Evolutionary conservation across 2,329 filamentous ascomycete species (phyloP), one percentile per base, ranked within the genome.

Genomic region (Fusarium goolgardi): DNA sequence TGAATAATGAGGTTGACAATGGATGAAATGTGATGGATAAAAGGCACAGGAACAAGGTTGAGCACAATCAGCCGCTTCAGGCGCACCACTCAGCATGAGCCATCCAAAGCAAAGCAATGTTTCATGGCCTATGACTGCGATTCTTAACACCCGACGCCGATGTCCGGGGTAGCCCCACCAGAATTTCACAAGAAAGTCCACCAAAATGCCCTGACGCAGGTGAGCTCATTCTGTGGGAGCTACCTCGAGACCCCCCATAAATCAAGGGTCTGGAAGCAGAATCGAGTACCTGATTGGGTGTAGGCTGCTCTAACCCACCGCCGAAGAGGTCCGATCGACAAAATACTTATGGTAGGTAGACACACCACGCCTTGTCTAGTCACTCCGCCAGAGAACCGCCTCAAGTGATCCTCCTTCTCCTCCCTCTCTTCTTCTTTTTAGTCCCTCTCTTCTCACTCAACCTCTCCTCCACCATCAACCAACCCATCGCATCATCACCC

Each of bases 91-190:
- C 66, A 73, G 68, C 65, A 46, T 37, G 29, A 31, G 45, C 20
- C 27, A 29, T 29, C 9, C 27, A 29, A 29, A 29, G 27, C 27
- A 29, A n/a, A 25, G 7, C 34, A 6, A 20, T 41, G 21, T n/a
- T 40, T 40, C 12, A 35, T 27, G 13, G 59, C 59, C 34, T 66
- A 41, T 51, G 46, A 65, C 49, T 66, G 29, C 20, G 55, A 55
- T 61, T 67, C 44, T 60, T 55, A 52, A 59, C 59, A 34, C 15
- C 16, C 35, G 35, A 49, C 69, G 69, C 72, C 72, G 71, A 72
- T 74, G 71, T 74, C 72, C 72, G 72, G 72, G 72, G 72, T 74
- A 74, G 62, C 62, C 59, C 71, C 72, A 72, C 72, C 59, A 60
- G 40, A 45, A 59, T 39, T 53, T 59, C 60, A 67, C 58, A 61